These are phyloP conservation scores for Brassica nigra DNA, from an alignment of 345 rosid species.

Conservation along the genomic window DNA sequence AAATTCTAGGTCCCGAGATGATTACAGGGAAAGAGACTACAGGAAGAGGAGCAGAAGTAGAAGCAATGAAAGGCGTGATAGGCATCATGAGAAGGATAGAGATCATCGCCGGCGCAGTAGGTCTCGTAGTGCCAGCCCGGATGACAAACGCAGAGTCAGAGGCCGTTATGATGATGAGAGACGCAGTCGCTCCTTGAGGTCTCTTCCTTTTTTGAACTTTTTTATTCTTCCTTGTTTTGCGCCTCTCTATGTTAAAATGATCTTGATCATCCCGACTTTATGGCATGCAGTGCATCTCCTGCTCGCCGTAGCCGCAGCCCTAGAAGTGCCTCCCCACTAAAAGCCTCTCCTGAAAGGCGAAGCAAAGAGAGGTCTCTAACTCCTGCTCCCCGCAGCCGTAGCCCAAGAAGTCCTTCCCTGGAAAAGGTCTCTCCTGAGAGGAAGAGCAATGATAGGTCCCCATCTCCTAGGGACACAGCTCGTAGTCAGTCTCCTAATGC, in stretches of 20 bases:
- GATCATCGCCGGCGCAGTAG: slow-evolving; percentile 56
- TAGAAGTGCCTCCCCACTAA: slow-evolving; percentile 46
- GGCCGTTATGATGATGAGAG: slow-evolving; percentile 55
- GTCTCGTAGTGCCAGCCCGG: slow-evolving; percentile 65
- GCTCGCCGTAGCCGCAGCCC: slow-evolving; percentile 50
- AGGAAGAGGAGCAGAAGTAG: slow-evolving; percentile 57
- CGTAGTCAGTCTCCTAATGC: slow-evolving; percentile 53
- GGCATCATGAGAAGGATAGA: slow-evolving; percentile 54
- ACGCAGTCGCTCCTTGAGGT: slow-evolving; percentile 61
- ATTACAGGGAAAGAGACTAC: slow-evolving; percentile 49
- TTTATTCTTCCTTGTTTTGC: background rate
- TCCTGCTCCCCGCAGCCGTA: slow-evolving; percentile 47
- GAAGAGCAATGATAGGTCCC: slow-evolving; percentile 47
- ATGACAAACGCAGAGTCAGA: slow-evolving; percentile 53
- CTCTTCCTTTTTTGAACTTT: background rate
- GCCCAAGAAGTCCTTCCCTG: slow-evolving; percentile 47
- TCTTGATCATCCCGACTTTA: slow-evolving; percentile 24
- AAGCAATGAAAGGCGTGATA: slow-evolving; percentile 56
- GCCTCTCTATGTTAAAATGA: background rate
- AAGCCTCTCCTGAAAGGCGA: slow-evolving; percentile 45
- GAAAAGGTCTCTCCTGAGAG: slow-evolving; percentile 48
- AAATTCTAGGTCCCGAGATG: slow-evolving; percentile 34
- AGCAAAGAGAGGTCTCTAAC: slow-evolving; percentile 51
- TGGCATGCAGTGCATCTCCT: slow-evolving; percentile 51
- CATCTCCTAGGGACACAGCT: slow-evolving; percentile 48